A percentile compares a stretch with the other conserved stretches of the same genome.
Conservation (phyloP, 306 rosid species). For the Trifolium fragiferum region DNA sequence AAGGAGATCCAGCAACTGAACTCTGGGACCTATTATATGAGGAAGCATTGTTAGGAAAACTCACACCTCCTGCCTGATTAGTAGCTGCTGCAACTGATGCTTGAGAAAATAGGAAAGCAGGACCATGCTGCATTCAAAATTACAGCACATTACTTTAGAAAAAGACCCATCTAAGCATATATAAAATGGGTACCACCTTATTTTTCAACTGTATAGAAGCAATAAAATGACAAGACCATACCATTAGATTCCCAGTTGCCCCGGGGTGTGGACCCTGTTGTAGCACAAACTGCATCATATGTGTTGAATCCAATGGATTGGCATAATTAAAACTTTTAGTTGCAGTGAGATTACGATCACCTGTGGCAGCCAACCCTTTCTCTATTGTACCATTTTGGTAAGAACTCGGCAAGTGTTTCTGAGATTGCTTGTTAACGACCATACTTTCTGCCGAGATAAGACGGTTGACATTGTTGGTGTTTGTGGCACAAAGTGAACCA, state of each 20-base stretch:
- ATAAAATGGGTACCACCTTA: slow-evolving; percentile 23
- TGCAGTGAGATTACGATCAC: slow-evolving; percentile 40
- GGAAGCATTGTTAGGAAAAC: slow-evolving; percentile 46
- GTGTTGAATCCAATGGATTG: slow-evolving; percentile 44
- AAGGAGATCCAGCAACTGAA: slow-evolving; percentile 50
- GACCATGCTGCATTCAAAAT: slow-evolving; percentile 56
- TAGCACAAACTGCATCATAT: slow-evolving; percentile 48
- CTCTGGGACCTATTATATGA: slow-evolving; percentile 44
- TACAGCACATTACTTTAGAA: slow-evolving; percentile 29
- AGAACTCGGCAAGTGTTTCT: slow-evolving; percentile 40
- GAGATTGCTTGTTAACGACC: slow-evolving; percentile 45
- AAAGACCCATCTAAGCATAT: slow-evolving; percentile 12
- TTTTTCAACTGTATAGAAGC: slow-evolving; percentile 13
- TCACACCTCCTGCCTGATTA: slow-evolving; percentile 50
- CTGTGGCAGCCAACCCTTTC: slow-evolving; percentile 42
- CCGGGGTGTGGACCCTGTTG: slow-evolving; percentile 53
- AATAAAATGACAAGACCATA: slow-evolving; percentile 46
- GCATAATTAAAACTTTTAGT: slow-evolving; percentile 44
- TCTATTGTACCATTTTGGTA: slow-evolving; percentile 40
- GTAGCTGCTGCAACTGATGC: slow-evolving; percentile 45
- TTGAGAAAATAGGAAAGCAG: slow-evolving; percentile 57
- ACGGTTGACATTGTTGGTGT: slow-evolving; percentile 41
- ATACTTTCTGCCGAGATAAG: slow-evolving; percentile 44
- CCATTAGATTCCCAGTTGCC: slow-evolving; percentile 53
- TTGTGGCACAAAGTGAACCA: slow-evolving; percentile 51